Evolutionary conservation across 495 filamentous ascomycete species (phyloP), one percentile per base, ranked within the genome.

Genomic region (Aspergillus mulundensis): DNA sequence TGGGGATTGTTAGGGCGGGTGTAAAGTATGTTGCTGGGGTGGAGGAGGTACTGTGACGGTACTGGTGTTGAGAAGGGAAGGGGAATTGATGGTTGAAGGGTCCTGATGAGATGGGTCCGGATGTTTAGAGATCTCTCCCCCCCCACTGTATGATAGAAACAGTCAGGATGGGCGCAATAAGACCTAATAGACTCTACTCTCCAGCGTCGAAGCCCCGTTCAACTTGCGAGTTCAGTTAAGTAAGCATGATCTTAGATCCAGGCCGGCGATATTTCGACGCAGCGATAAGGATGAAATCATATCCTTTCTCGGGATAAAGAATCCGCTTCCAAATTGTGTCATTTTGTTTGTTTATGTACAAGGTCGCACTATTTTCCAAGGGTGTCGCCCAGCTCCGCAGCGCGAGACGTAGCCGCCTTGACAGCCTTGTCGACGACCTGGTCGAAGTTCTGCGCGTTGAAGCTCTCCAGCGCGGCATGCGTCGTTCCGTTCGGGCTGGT

Each of bases 1-100:
- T 86, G 73, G 70, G 78, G 56, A 89, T 97, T 58, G 78, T 95
- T 32, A 77, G 79, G 54, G 91, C 91, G 14, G 81, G 67, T 50
- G 63, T 76, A 21, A 61, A 64, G 49, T 76, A 69, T 50, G 64
- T 70, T 62, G 69, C 73, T 19, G 67, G 65, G 0, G 39, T 59
- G 21, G 3, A 3, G 20, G 68, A 70, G 36, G 68, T 54, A 24
- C 15, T 28, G 41, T 54, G 42, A 47, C 12, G 5, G 32, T 7
- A 36, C 12, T 7, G 5, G 32, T 2, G 12, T 10, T 36, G 2
- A 14, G 12, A 14, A 14, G 32, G 12, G 2, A 7, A 10, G 12
- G 32, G 32, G 8, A 8, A 28, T 8, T 28, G 25, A 28, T 3
- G 40, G n/a, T 18, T 42, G n/a, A n/a, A n/a, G n/a, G n/a, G n/a